Percentiles rank a stretch among this genome's conserved stretches.
These are phyloP conservation scores for Clarireedia paspali DNA, from an alignment of 2,329 filamentous ascomycete species.

Conservation along the genomic window DNA sequence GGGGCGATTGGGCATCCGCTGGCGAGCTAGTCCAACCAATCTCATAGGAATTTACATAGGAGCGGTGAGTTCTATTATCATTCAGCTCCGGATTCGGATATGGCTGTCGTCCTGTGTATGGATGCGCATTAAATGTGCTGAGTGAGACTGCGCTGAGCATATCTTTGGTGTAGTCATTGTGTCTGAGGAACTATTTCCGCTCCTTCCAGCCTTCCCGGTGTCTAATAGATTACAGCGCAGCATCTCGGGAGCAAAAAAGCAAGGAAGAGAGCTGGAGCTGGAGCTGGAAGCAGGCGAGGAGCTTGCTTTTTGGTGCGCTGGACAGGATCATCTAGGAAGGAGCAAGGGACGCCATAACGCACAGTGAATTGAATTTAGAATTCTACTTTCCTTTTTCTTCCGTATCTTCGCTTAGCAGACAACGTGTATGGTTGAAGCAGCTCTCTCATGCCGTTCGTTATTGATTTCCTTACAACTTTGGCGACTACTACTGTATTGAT, in stretches of 20 bases:
- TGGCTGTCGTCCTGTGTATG: not conserved
- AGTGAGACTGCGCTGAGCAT: constrained; percentile 5
- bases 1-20: not conserved
- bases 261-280: not conserved
- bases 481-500: constrained; percentile 1
- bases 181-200: not conserved
- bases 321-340: not conserved
- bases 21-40: not conserved
- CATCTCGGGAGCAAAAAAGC: not conserved
- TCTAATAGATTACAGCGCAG: not conserved
- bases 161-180: not conserved
- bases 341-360: not conserved
- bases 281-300: too few species aligned
- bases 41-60: not conserved
- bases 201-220: not conserved
- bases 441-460: not conserved
- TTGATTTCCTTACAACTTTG: not conserved
- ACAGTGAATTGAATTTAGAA: not conserved
- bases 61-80: not conserved
- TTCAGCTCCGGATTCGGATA: not conserved
- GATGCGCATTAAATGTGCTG: not conserved
- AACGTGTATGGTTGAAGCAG: not conserved
- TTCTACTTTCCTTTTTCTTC: not conserved
- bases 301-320: too few species aligned
- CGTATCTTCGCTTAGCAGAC: constrained; percentile 1